Conservation (phyloP, 495 filamentous ascomycete species). For the Letharia columbiana region DNA sequence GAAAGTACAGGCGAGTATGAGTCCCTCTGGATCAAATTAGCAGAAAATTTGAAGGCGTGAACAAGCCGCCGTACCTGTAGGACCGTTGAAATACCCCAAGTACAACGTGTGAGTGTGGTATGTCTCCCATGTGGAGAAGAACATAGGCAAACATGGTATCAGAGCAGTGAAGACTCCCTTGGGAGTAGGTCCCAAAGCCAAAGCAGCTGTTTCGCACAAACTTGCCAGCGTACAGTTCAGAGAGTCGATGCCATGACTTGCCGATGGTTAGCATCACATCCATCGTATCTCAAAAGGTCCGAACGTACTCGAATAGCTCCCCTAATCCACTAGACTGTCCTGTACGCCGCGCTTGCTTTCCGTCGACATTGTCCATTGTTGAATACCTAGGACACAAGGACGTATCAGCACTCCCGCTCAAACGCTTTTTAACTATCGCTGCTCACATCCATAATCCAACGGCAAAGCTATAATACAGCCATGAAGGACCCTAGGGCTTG, state of each 20-base stretch:
- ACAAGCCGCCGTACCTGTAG: conserved; percentile 47
- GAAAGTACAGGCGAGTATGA: conserved; percentile 74
- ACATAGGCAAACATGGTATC: conserved; percentile 90
- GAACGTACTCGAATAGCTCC: conserved; percentile 81
- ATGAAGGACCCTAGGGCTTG: conserved; percentile 60
- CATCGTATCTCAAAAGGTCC: conserved; percentile 7
- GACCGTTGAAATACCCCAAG: conserved; percentile 93
- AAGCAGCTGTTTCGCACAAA: conserved; percentile 78
- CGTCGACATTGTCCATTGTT: conserved; percentile 97
- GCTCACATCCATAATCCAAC: conserved; percentile 83
- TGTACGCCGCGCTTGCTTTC: conserved; percentile 91
- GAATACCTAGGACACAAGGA: conserved; percentile 56
- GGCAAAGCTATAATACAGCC: conserved; percentile 93
- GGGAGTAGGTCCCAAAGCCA: conserved; percentile 75
- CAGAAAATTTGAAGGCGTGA: conserved; percentile 4
- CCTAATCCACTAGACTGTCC: conserved; percentile 91
- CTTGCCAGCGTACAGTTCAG: conserved; percentile 91
- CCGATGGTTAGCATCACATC: conserved; percentile 25
- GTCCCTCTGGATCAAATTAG: conserved; percentile 52
- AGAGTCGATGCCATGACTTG: conserved; percentile 88
- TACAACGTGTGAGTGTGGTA: conserved; percentile 98
- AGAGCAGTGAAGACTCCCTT: conserved; percentile 86
- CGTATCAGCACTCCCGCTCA: conserved; percentile 21
- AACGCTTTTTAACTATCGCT: neutral
- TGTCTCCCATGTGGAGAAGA: conserved; percentile 99